A percentile compares a stretch with the other conserved stretches of the same genome.
Evolutionary conservation across 331 rosid genomes (phyloP).

Genomic region (Rosa hybrid): DNA sequence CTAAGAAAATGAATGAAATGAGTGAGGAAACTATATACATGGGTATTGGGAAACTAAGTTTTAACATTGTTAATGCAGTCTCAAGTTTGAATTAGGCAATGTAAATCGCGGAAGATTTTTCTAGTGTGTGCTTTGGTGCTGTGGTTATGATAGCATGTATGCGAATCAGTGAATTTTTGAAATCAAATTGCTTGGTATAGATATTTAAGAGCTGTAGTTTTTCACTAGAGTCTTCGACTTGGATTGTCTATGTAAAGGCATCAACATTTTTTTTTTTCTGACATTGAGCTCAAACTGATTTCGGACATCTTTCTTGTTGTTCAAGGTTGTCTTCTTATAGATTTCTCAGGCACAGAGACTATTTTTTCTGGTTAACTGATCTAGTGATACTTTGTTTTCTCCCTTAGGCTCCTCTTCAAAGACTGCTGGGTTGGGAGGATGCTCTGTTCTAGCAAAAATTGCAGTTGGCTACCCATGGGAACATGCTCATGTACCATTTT

Average conservation of each 20-base stretch:
- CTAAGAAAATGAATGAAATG: conserved; percentile 4
- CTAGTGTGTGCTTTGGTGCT: neutral
- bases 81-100: neutral
- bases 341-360: neutral
- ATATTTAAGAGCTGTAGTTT: neutral
- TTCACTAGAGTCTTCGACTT: neutral
- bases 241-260: neutral
- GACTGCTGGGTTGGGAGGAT: conserved; percentile 17
- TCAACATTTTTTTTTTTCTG: neutral
- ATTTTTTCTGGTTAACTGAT: neutral
- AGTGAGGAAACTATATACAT: neutral
- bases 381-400: neutral
- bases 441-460: conserved; percentile 21
- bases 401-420: conserved; percentile 1
- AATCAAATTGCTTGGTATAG: neutral
- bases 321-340: neutral
- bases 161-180: neutral
- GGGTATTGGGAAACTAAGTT: neutral
- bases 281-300: conserved; percentile 2
- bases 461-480: conserved; percentile 10
- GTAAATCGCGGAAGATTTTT: conserved; percentile 7
- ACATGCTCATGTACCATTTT: conserved; percentile 12
- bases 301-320: neutral
- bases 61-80: neutral
- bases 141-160: neutral